phyloP scores from a whole-genome alignment of 495 filamentous ascomycete genomes.

The Cladorrhinum samala region DNA sequence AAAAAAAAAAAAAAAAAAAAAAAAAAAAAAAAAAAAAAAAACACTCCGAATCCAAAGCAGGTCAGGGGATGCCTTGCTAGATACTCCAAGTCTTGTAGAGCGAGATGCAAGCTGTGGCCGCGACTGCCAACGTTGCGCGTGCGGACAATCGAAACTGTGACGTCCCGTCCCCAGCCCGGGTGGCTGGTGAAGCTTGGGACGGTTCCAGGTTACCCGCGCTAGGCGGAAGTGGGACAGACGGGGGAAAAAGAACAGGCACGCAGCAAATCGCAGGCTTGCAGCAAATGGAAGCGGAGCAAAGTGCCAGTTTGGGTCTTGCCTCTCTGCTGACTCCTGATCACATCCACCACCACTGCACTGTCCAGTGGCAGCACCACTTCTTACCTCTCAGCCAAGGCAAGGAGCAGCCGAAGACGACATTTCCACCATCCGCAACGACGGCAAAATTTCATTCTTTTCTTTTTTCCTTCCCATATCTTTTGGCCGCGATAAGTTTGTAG shows the following conservation, averaged over 20 bases:
- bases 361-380: background rate
- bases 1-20: background rate
- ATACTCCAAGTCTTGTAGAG: no score
- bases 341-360: background rate
- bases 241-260: constrained; percentile 1
- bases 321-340: constrained; percentile 6
- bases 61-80: no score
- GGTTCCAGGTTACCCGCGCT: background rate
- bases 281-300: background rate
- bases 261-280: background rate
- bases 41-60: background rate
- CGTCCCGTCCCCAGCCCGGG: background rate
- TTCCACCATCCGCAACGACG: no score
- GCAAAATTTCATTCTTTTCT: no score
- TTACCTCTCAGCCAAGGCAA: background rate
- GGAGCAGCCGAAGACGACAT: background rate
- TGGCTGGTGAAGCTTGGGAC: background rate
- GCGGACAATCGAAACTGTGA: no score
- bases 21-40: background rate
- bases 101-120: no score
- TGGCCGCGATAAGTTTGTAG: no score
- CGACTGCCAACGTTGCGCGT: no score
- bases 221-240: background rate
- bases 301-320: constrained; percentile 2
- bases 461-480: no score